Evolutionary conservation across 116 monocot genomes (phyloP), one percentile per base, ranked within the genome.

Genomic region (Posidonia oceanica): DNA sequence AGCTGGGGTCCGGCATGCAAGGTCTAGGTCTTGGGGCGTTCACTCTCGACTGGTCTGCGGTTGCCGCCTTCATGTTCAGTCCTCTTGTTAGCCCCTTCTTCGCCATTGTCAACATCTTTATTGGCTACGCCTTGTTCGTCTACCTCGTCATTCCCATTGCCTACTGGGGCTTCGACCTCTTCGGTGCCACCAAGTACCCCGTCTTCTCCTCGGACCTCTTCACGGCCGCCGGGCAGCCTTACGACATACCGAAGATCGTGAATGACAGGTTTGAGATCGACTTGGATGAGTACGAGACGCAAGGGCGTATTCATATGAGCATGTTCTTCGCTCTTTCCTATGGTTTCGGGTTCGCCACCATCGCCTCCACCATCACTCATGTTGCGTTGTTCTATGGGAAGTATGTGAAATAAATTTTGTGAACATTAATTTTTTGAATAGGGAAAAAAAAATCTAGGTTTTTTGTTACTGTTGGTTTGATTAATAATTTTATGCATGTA

Each of bases 381-480:
- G 97, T 97, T 12, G 78, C 21, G 21, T 82, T 89, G 23, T 97
- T 97, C 83, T 81, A 97, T 76, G 97, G 97, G 74, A 92, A 80
- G 92, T 97, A 84, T 29, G 16, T 52, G 16, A 3, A 11, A 11
- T 4, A 22, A 29, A 29, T 11, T 12, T 61, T 61, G 29, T 39
- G 40, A 40, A 3, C 65, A 4, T 65, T 40, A 17, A n/a, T 41
- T 65, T 17, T 29, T 42, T 18, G 23, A 7, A 16, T 12, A 17
- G 14, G 14, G 15, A 7, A 54, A 10, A 54, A 3, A 15, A 6
- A 4, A 6, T 54, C 1, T 29, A 1, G 29, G 29, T 29, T 29
- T 29, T 29, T 29, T 29, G 29, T 29, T 1, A 29, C 29, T 29
- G 29, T 29, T 29, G 29, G 29, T 29, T 29, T 21, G 14, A 16